Conservation (phyloP, 331 rosid species). For the Dryas integrifolia region DNA sequence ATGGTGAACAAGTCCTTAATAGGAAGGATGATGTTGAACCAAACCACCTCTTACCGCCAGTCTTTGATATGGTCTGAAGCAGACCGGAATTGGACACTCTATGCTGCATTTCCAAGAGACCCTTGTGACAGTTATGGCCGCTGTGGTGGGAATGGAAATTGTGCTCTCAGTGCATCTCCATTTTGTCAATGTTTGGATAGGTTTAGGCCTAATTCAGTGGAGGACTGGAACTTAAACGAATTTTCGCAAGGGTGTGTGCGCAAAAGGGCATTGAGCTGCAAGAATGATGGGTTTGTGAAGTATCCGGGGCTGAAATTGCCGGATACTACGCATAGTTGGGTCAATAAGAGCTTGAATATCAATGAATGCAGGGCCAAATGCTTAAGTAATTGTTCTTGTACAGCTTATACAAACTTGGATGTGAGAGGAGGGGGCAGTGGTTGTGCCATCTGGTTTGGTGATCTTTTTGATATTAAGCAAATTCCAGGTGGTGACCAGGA, state of each 20-base stretch:
- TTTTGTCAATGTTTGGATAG: conserved; percentile 46
- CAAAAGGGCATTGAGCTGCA: conserved; percentile 28
- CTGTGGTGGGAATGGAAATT: conserved; percentile 42
- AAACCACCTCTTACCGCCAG: conserved; percentile 2
- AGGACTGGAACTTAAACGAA: conserved; percentile 35
- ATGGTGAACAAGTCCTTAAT: conserved; percentile 9
- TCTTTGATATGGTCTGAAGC: conserved; percentile 36
- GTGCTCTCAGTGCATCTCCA: conserved; percentile 37
- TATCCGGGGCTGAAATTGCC: conserved; percentile 43
- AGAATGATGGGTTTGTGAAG: conserved; percentile 31
- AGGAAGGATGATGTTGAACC: conserved; percentile 25
- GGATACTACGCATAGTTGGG: conserved; percentile 42
- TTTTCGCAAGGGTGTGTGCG: conserved; percentile 45
- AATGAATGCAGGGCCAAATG: conserved; percentile 30
- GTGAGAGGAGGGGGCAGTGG: conserved; percentile 34
- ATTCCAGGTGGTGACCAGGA: conserved; percentile 30
- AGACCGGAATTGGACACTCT: conserved; percentile 36
- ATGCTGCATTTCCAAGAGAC: conserved; percentile 46
- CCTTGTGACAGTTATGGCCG: conserved; percentile 35
- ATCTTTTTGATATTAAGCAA: conserved; percentile 25
- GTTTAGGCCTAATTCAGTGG: conserved; percentile 33
- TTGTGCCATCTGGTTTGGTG: conserved; percentile 35
- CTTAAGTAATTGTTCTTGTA: conserved; percentile 26
- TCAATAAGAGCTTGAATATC: conserved; percentile 24
- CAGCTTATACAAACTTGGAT: conserved; percentile 26